These are phyloP conservation scores for Exophiala dermatitidis DNA, from an alignment of 2,329 filamentous ascomycete species.

Conservation along the genomic window DNA sequence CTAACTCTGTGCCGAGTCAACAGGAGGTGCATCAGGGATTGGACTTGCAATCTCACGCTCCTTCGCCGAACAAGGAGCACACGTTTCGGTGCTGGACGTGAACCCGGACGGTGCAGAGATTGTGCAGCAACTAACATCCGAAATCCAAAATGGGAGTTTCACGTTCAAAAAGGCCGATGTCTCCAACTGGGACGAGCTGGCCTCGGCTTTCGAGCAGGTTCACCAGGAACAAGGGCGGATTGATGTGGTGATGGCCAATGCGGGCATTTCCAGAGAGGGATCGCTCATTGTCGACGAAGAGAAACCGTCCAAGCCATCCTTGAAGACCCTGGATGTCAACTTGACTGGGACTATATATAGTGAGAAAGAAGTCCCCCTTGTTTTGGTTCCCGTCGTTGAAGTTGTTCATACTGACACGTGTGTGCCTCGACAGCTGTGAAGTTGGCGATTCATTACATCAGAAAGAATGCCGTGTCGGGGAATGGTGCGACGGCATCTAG, in stretches of 20 bases:
- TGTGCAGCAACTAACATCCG: constrained; percentile 24
- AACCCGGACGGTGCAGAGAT: constrained; percentile 27
- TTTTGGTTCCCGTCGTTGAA: neutral
- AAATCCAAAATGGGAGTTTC: constrained; percentile 28
- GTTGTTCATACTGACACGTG: neutral
- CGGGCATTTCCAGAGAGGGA: constrained; percentile 43
- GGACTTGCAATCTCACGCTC: constrained; percentile 33
- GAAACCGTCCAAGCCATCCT: constrained; percentile 32
- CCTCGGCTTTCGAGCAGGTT: constrained; percentile 32
- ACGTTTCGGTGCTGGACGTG: constrained; percentile 33
- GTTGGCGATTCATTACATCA: constrained; percentile 46
- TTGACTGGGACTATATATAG: constrained; percentile 41
- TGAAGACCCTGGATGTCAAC: constrained; percentile 35
- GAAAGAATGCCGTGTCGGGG: constrained; percentile 35
- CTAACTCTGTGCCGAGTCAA: constrained; percentile 6
- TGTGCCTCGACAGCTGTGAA: constrained; percentile 39
- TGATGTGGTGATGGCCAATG: constrained; percentile 47
- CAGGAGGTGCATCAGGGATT: constrained; percentile 35
- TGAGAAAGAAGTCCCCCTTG: constrained; percentile 28
- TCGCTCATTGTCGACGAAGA: constrained; percentile 32
- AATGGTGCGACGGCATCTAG: constrained; percentile 26
- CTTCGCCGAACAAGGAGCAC: constrained; percentile 30
- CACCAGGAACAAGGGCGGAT: constrained; percentile 33
- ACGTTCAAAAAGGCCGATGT: constrained; percentile 32
- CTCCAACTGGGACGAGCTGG: constrained; percentile 34